Evolutionary conservation across 1,284 basidiomycete species (phyloP).

Genomic region (Ganoderma meredithae): DNA sequence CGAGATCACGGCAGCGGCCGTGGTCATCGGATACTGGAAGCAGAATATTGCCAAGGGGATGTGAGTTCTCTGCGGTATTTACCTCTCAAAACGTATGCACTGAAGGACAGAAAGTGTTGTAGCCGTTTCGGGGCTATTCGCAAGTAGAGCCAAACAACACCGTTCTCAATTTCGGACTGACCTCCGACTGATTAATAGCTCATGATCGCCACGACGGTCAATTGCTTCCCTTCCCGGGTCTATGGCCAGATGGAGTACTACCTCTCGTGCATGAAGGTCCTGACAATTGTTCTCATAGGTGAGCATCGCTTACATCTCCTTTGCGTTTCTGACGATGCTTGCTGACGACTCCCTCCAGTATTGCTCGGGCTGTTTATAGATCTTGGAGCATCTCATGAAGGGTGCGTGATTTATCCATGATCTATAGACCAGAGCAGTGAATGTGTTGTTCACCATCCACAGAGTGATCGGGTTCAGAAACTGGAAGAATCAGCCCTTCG

Average conservation of each 20-base stretch:
- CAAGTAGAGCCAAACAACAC: constrained; percentile 13
- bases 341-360: constrained; percentile 21
- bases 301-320: constrained; percentile 1
- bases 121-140: constrained; percentile 33
- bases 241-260: constrained; percentile 49
- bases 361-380: constrained; percentile 43
- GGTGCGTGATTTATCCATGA: constrained; percentile 17
- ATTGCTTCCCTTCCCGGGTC: constrained; percentile 39
- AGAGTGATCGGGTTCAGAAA: constrained; percentile 35
- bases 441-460: too few relatives aligned
- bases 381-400: constrained; percentile 37
- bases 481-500: constrained; percentile 38
- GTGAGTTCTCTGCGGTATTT: constrained; percentile 23
- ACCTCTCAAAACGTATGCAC: background rate
- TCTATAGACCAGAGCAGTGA: too few relatives aligned
- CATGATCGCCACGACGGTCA: constrained; percentile 60
- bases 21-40: constrained; percentile 38
- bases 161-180: background rate
- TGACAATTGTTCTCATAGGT: constrained; percentile 46
- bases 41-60: constrained; percentile 19
- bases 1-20: constrained; percentile 40
- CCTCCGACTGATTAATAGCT: constrained; percentile 60
- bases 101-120: constrained; percentile 20
- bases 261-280: constrained; percentile 48
- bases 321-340: background rate